Conservation (phyloP, 805 yeast genomes). For the Schwanniomyces sp. region DNA sequence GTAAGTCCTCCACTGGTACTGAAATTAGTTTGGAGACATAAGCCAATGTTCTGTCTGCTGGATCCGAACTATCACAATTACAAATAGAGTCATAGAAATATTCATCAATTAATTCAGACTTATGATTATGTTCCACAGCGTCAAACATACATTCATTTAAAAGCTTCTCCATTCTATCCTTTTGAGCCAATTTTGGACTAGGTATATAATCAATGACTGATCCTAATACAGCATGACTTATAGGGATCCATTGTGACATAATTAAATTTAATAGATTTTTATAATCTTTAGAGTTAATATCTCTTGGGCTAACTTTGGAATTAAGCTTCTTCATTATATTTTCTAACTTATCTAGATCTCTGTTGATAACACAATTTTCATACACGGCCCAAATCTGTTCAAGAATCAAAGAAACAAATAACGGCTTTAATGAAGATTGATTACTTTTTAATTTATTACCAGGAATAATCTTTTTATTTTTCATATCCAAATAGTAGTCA, state of each 20-base stretch:
- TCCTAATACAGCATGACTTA: slow-evolving; percentile 79
- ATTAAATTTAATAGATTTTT: slow-evolving; percentile 61
- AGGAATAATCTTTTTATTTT: slow-evolving; percentile 77
- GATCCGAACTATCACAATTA: slow-evolving; percentile 65
- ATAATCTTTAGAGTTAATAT: slow-evolving; percentile 75
- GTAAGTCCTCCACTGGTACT: slow-evolving; percentile 78
- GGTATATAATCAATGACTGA: slow-evolving; percentile 85
- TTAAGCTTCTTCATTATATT: slow-evolving; percentile 73
- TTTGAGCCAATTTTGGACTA: slow-evolving; percentile 78
- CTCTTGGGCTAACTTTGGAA: slow-evolving; percentile 70
- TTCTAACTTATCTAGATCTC: slow-evolving; percentile 68
- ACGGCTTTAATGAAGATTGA: slow-evolving; percentile 54
- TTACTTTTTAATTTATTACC: slow-evolving; percentile 64
- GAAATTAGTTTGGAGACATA: slow-evolving; percentile 90
- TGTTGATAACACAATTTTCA: slow-evolving; percentile 61
- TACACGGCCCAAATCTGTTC: slow-evolving; percentile 94
- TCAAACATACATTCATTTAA: slow-evolving; percentile 45
- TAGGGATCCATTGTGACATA: slow-evolving; percentile 93
- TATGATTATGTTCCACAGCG: slow-evolving; percentile 41
- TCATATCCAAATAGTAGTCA: slow-evolving; percentile 85
- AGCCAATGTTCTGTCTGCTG: slow-evolving; percentile 51
- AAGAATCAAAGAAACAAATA: slow-evolving; percentile 82
- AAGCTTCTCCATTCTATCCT: slow-evolving; percentile 64
- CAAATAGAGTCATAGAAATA: slow-evolving; percentile 56
- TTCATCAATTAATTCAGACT: slow-evolving; percentile 44